Evolutionary conservation across 257 asterid genomes (phyloP).

Genomic region (Fraxinus quadrangulata): DNA sequence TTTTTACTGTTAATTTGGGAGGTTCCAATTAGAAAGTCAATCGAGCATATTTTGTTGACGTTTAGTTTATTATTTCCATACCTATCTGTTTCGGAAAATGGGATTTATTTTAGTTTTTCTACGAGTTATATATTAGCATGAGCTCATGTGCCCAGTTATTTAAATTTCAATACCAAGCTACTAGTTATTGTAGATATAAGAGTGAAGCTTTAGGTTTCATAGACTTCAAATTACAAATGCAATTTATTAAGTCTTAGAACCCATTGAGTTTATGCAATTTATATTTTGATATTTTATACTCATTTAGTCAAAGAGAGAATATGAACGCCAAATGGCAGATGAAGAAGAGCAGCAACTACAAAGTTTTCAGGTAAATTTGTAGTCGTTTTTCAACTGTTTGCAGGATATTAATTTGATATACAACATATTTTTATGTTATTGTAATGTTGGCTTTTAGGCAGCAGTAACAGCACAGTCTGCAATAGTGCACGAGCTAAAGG

Average conservation of each 20-base stretch:
- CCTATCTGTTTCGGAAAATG: not conserved
- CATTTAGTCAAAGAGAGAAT: conserved; percentile 70
- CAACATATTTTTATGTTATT: conserved; percentile 8
- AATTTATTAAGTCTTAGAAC: not conserved
- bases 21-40: not conserved
- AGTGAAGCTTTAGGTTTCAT: conserved; percentile 6
- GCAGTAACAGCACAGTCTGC: conserved; percentile 76
- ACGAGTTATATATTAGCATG: not conserved
- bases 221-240: conserved; percentile 17
- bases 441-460: conserved; percentile 49
- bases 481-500: conserved; percentile 63
- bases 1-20: not conserved
- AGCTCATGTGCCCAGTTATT: not conserved
- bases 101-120: not conserved
- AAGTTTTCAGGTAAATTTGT: conserved; percentile 69
- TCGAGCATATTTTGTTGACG: not conserved
- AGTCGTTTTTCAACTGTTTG: conserved; percentile 15
- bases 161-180: not conserved
- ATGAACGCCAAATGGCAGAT: conserved; percentile 76
- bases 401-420: conserved; percentile 14
- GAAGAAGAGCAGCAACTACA: conserved; percentile 77
- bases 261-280: conserved; percentile 9
- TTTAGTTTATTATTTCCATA: not conserved
- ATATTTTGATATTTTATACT: conserved; percentile 33
- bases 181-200: not conserved